A percentile compares a stretch with the other conserved stretches of the same genome.
Conservation (phyloP, 306 rosid species). For the Argentina anserina region DNA sequence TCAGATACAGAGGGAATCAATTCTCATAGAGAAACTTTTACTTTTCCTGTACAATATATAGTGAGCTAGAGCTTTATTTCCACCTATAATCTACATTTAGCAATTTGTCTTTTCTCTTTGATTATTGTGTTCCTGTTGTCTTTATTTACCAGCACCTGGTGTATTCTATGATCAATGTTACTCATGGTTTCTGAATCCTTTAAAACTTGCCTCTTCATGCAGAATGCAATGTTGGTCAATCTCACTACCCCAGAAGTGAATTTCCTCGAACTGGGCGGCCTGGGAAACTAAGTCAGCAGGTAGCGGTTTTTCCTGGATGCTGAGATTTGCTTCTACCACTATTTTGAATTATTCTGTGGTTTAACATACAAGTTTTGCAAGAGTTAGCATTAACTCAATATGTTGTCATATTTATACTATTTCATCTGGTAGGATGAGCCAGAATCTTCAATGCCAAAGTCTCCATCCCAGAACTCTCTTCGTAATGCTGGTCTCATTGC, state of each 20-base stretch:
- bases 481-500: constrained; percentile 44
- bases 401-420: neutral
- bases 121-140: neutral
- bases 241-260: constrained; percentile 60
- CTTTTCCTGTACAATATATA: neutral
- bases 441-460: constrained; percentile 31
- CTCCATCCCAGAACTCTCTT: constrained; percentile 27
- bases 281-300: constrained; percentile 55
- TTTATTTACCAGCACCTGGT: constrained; percentile 2
- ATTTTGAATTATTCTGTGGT: neutral
- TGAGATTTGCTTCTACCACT: constrained; percentile 9
- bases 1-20: neutral
- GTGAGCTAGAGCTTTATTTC: neutral
- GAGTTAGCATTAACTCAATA: neutral
- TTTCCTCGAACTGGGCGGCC: constrained; percentile 39
- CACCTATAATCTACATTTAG: neutral
- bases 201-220: constrained; percentile 31
- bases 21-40: neutral
- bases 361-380: neutral
- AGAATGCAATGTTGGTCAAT: constrained; percentile 67
- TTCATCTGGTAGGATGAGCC: constrained; percentile 39
- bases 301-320: constrained; percentile 29
- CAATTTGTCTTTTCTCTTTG: neutral
- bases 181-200: constrained; percentile 4
- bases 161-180: neutral